A percentile compares a stretch with the other conserved stretches of the same genome.
These are phyloP conservation scores for Rhodomyrtus psidioides DNA, from an alignment of 441 rosid genomes.

Conservation along the genomic window DNA sequence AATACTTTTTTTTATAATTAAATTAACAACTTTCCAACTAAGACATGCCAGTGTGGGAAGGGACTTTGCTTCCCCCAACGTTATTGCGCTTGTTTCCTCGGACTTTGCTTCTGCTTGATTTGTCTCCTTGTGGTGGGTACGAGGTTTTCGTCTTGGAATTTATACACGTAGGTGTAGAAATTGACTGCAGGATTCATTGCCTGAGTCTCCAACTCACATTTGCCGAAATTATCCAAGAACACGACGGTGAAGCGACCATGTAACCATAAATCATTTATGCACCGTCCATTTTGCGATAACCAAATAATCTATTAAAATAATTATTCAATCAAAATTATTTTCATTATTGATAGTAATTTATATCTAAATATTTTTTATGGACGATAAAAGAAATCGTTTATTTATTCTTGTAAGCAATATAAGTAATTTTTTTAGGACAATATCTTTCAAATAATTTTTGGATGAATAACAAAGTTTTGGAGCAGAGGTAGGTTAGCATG, in stretches of 20 bases:
- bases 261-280: not conserved
- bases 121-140: not conserved
- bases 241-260: not conserved
- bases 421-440: fast-evolving
- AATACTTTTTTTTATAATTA: not conserved
- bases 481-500: not conserved
- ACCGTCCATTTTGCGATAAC: not conserved
- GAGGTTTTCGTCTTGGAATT: not conserved
- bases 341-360: not conserved
- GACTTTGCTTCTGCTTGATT: not conserved
- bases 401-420: not conserved
- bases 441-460: not conserved
- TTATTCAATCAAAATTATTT: not conserved
- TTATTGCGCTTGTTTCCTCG: not conserved
- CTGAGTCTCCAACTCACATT: not conserved
- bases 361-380: not conserved
- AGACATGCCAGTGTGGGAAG: not conserved
- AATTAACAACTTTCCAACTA: not conserved
- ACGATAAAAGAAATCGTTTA: not conserved
- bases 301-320: not conserved
- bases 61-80: not conserved
- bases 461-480: not conserved
- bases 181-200: not conserved
- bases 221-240: not conserved
- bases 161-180: not conserved